Evolutionary conservation across 768 basidiomycete species (phyloP).

Genomic region (Pleurotus pulmonarius): DNA sequence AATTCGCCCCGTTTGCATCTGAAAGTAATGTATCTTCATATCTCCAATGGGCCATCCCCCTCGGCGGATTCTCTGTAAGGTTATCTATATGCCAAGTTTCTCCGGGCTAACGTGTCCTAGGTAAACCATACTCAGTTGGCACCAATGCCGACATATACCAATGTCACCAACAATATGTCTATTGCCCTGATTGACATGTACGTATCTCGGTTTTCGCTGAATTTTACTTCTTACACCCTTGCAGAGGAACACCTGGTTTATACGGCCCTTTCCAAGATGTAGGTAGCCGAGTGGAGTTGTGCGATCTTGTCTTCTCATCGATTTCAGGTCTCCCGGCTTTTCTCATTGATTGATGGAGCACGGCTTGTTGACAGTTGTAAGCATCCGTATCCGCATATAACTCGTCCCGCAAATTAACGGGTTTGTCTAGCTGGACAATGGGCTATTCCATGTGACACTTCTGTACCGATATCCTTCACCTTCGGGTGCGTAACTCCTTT

Average conservation of each 20-base stretch:
- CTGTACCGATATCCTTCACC: constrained; percentile 55
- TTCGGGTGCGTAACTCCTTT: constrained; percentile 48
- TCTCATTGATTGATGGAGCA: constrained; percentile 52
- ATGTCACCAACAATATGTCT: constrained; percentile 47
- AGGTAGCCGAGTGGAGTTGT: constrained; percentile 14
- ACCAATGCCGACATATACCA: constrained; percentile 64
- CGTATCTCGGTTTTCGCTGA: constrained; percentile 18
- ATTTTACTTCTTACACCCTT: neutral
- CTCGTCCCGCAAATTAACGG: neutral
- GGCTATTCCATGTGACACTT: constrained; percentile 69
- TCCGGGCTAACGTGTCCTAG: constrained; percentile 23
- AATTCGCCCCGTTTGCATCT: constrained; percentile 62
- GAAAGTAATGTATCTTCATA: constrained; percentile 65
- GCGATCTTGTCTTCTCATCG: neutral
- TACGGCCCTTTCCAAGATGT: constrained; percentile 81
- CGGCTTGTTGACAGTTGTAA: constrained; percentile 64
- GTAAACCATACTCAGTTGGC: constrained; percentile 51
- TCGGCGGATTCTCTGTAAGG: constrained; percentile 52
- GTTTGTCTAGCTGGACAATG: constrained; percentile 54
- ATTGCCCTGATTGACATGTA: constrained; percentile 75
- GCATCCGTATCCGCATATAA: constrained; percentile 12
- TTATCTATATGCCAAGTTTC: neutral
- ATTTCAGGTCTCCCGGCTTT: constrained; percentile 63
- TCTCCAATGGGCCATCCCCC: constrained; percentile 69
- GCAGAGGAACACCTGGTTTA: constrained; percentile 66